phyloP scores from a whole-genome alignment of 768 basidiomycete genomes.

The Polyporus arcularius region DNA sequence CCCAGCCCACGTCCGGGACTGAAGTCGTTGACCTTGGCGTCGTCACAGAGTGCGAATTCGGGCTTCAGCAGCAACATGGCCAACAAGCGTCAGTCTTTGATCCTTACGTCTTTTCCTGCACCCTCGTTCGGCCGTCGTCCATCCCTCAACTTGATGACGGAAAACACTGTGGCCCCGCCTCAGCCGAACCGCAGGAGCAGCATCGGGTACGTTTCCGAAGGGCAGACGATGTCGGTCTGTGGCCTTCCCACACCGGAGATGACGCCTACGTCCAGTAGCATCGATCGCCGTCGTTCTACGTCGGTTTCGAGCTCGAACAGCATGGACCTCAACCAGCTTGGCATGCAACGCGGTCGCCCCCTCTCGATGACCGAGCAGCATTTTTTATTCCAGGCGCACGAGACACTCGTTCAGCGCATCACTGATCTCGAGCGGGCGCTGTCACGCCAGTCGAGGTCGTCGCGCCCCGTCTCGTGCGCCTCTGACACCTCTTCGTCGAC shows the following conservation, averaged over 20 bases:
- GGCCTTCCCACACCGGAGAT: slow-evolving; percentile 74
- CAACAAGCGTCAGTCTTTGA: slow-evolving; percentile 37
- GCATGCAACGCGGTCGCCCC: slow-evolving; percentile 30
- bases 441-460: slow-evolving; percentile 42
- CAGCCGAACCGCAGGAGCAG: slow-evolving; percentile 53
- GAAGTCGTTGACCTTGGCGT: slow-evolving; percentile 52
- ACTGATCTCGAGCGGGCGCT: slow-evolving; percentile 71
- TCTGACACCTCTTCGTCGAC: slow-evolving; percentile 53
- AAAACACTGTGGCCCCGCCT: slow-evolving; percentile 25
- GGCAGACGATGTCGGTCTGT: slow-evolving; percentile 34
- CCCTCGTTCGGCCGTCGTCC: slow-evolving; percentile 39
- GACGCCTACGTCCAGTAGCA: slow-evolving; percentile 54
- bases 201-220: slow-evolving; percentile 69
- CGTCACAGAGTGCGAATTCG: slow-evolving; percentile 17
- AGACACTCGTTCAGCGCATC: slow-evolving; percentile 79
- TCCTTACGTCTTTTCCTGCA: slow-evolving; percentile 32
- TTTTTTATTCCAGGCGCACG: slow-evolving; percentile 85
- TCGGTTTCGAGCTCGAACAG: slow-evolving; percentile 18
- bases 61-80: slow-evolving; percentile 11
- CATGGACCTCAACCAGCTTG: slow-evolving; percentile 11
- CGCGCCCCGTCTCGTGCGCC: slow-evolving; percentile 43
- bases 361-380: slow-evolving; percentile 77
- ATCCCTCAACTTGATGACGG: slow-evolving; percentile 25
- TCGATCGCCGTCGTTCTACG: slow-evolving; percentile 24
- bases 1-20: slow-evolving; percentile 52